Conservation (phyloP, 768 basidiomycete species). For the Epithele typhae region DNA sequence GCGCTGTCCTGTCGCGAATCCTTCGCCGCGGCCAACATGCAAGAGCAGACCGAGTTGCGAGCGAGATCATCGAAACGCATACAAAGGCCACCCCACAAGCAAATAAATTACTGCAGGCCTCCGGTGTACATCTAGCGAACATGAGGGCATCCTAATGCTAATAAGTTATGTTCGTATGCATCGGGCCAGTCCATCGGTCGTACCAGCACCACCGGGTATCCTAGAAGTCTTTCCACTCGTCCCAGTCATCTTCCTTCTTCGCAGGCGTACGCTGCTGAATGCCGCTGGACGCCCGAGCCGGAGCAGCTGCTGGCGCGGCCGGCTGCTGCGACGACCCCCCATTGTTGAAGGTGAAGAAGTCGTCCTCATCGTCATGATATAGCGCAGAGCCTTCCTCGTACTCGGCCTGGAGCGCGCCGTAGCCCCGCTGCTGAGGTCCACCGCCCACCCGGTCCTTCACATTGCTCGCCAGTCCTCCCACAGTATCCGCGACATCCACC, state of each 20-base stretch:
- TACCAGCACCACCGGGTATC: too few species aligned
- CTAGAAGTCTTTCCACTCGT: slow-evolving; percentile 49
- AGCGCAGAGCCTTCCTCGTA: slow-evolving; percentile 54
- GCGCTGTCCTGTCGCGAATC: too few species aligned
- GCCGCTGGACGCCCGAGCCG: slow-evolving; percentile 11
- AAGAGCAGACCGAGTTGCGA: too few species aligned
- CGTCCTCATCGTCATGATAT: slow-evolving; percentile 55
- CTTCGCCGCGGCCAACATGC: too few species aligned
- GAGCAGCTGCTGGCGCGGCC: slow-evolving; percentile 8
- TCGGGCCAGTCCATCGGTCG: too few species aligned
- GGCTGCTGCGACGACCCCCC: slow-evolving; percentile 10
- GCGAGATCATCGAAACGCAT: too few species aligned
- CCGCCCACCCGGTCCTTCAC: slow-evolving; percentile 56
- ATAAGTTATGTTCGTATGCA: too few species aligned
- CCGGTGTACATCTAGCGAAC: too few species aligned
- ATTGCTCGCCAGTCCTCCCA: slow-evolving; percentile 63
- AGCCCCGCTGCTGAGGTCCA: slow-evolving; percentile 45
- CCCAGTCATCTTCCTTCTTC: slow-evolving; percentile 39
- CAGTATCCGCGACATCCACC: slow-evolving; percentile 78
- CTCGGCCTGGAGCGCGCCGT: slow-evolving; percentile 42
- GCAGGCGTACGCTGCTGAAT: slow-evolving; percentile 13
- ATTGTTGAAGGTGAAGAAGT: slow-evolving; percentile 55
- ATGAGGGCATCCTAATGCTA: too few species aligned
- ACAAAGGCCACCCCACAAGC: too few species aligned
- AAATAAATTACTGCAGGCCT: too few species aligned